Conservation (phyloP, 108 stramenopile species). For the Stephanodiscus triporus region DNA sequence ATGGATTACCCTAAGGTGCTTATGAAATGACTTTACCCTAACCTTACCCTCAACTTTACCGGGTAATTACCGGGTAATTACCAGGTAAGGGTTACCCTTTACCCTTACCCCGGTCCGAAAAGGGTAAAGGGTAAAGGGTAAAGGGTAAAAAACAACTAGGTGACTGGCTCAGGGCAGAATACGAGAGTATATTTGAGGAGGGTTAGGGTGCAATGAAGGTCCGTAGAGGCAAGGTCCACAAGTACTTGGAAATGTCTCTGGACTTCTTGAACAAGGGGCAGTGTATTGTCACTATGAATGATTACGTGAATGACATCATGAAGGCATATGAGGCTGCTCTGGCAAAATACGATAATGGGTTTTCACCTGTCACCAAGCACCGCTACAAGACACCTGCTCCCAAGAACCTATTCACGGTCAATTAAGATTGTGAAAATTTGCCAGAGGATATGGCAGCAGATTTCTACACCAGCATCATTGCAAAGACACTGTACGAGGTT, state of each 20-base stretch:
- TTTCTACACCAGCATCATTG: not conserved
- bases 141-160: too few species aligned
- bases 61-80: too few species aligned
- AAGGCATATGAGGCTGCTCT: not conserved
- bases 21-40: too few species aligned
- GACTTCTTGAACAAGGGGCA: not conserved
- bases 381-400: not conserved
- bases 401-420: constrained; percentile 10
- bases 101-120: too few species aligned
- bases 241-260: constrained; percentile 18
- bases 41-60: too few species aligned
- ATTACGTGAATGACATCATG: constrained; percentile 5
- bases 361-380: not conserved
- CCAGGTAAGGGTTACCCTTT: too few species aligned
- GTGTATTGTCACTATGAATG: not conserved
- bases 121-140: too few species aligned
- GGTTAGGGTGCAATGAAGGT: constrained; percentile 17
- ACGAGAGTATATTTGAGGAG: constrained; percentile 32
- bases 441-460: not conserved
- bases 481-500: constrained; percentile 7
- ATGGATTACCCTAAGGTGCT: too few species aligned
- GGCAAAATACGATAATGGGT: not conserved
- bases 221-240: constrained; percentile 3
- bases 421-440: constrained; percentile 3
- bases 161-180: constrained; percentile 5